Base-by-base conservation (phyloP, 768 basidiomycete species). In the Antrodiella citrinella region DNA sequence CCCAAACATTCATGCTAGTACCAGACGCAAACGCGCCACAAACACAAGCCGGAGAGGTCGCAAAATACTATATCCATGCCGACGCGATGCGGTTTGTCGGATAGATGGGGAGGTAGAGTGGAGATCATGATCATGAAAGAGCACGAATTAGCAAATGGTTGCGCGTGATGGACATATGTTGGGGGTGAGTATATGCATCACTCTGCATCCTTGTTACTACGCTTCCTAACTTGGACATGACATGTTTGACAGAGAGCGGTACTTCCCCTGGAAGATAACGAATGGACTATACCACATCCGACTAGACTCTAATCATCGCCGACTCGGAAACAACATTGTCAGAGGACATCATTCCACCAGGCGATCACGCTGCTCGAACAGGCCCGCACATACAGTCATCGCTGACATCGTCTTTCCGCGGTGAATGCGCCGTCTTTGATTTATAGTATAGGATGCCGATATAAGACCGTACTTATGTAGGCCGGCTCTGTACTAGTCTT, bases 11-110 rank as follows among this genome's bases (percentile, higher is more conserved):
- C 60, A 79, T 92, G 71, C 81, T 92, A 26, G 79, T 84, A 9
- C 87, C 87, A 3, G 87, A 90, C 61, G 71, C 86, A 2, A 73
- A 71, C 40, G 80, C 82, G 24, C 73, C 84, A 2, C 73, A 80
- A 15, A 73, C 75, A 1, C 82, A 81, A 52, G 73, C 76, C 3
- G 86, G 83, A 50, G 86, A 86, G 60, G 77, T 86, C 0, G 84
- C 85, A 7, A 90, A 86, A 62, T 91, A 91, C 62, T 91, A 85
- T 60, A 72, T 92, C 49, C 80, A 80, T 52, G 80, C 86, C 10
- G 89, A 91, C 64, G 77, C 84, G 3, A 67, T 91, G 65, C 76
- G 89, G 62, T 90, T 92, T 56, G 89, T 92, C 52, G 89, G 90
- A 30, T 89, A 26, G 24, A 26, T 25, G 22, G 13, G 21, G 15